Conservation (phyloP, 2,329 filamentous ascomycete species). For the Botrytis galanthina region DNA sequence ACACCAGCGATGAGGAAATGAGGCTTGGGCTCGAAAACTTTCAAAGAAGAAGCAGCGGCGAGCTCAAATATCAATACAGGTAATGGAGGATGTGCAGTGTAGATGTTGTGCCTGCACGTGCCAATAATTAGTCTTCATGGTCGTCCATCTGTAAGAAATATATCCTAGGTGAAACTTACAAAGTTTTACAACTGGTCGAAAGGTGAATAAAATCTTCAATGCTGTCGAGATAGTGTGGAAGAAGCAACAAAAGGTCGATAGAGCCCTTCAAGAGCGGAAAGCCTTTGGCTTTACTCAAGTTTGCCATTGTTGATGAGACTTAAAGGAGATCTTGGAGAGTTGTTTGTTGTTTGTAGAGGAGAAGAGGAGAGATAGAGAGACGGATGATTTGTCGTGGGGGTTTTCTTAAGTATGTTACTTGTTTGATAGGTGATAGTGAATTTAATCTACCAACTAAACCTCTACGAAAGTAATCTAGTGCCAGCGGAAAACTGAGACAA, state of each 20-base stretch:
- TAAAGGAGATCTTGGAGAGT: fast-evolving
- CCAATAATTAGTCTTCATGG: fast-evolving
- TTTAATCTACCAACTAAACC: neutral
- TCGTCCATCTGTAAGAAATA: neutral
- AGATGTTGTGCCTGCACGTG: neutral
- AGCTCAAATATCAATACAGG: neutral
- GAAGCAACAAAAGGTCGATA: neutral
- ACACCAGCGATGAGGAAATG: neutral
- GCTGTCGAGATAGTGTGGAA: neutral
- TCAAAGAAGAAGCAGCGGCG: no score
- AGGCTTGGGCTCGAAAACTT: neutral
- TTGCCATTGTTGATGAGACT: neutral
- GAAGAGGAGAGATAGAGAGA: fast-evolving
- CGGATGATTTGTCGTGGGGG: fast-evolving
- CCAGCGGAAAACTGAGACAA: neutral
- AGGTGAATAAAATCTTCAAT: neutral
- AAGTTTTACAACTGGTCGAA: neutral
- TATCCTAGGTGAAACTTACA: neutral
- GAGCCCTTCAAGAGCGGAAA: neutral
- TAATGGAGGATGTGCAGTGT: neutral
- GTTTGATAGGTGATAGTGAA: neutral
- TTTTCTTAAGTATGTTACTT: fast-evolving
- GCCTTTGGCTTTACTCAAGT: neutral
- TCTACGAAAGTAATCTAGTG: neutral
- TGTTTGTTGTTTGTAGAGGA: neutral